These are phyloP conservation scores for Metschnikowia lunata DNA, from an alignment of 805 yeast genomes.

Conservation along the genomic window DNA sequence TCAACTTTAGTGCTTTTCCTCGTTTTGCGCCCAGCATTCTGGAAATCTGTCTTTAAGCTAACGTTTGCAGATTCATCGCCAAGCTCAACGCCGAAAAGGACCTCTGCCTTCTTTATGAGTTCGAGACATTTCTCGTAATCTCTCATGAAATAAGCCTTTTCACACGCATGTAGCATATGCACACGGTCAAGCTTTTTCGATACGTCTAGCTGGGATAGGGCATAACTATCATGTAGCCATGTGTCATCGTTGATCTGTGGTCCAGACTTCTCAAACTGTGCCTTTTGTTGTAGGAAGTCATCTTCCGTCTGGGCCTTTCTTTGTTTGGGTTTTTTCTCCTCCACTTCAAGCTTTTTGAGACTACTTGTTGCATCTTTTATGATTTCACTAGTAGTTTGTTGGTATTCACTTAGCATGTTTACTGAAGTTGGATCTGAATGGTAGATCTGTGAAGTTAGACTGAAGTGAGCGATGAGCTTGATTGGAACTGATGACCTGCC, in stretches of 20 bases:
- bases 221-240: slow-evolving; percentile 36
- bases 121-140: slow-evolving; percentile 50
- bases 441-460: too few species aligned
- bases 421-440: too few species aligned
- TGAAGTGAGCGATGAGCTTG: background rate
- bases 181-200: slow-evolving; percentile 51
- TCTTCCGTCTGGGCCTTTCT: slow-evolving; percentile 73
- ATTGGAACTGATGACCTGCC: background rate
- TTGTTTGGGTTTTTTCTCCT: slow-evolving; percentile 13
- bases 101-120: slow-evolving; percentile 36
- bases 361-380: background rate
- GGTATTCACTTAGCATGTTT: background rate
- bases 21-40: slow-evolving; percentile 21
- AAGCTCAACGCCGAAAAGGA: slow-evolving; percentile 23
- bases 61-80: slow-evolving; percentile 23
- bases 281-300: slow-evolving; percentile 50
- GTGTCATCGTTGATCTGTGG: slow-evolving; percentile 49
- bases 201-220: slow-evolving; percentile 26
- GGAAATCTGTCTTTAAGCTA: slow-evolving; percentile 16
- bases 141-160: slow-evolving; percentile 54
- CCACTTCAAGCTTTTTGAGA: slow-evolving; percentile 1
- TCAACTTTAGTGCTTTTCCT: slow-evolving; percentile 37
- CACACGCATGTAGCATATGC: slow-evolving; percentile 54
- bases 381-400: background rate
- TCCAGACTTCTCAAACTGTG: slow-evolving; percentile 49